Evolutionary conservation across 257 asterid species (phyloP).

Genomic region (Solanum chmielewskii): DNA sequence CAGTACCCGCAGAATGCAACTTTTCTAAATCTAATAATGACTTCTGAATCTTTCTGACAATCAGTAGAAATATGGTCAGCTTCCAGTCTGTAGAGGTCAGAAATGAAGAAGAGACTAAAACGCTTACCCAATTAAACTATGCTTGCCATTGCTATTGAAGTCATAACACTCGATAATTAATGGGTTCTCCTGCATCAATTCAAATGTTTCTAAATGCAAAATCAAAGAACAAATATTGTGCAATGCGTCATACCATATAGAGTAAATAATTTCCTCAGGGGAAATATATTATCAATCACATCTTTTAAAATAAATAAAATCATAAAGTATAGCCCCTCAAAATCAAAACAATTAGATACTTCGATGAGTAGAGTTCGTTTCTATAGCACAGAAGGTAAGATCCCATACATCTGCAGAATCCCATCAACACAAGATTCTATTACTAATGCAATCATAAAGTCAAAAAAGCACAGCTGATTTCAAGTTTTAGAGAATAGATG

Average conservation of each 20-base stretch:
- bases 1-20: conserved; percentile 47
- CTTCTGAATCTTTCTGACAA: conserved; percentile 74
- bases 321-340: not conserved
- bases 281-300: not conserved
- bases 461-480: not conserved
- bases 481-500: not conserved
- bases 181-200: conserved; percentile 87
- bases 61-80: conserved; percentile 21
- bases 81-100: conserved; percentile 1
- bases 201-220: conserved; percentile 17
- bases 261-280: not conserved
- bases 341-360: not conserved
- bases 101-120: conserved; percentile 1
- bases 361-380: not conserved
- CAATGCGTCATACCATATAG: not conserved
- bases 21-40: conserved; percentile 84
- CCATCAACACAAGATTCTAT: not conserved
- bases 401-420: not conserved
- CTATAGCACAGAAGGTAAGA: not conserved
- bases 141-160: conserved; percentile 88
- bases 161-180: conserved; percentile 79
- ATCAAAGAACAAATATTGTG: not conserved
- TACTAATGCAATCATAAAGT: not conserved
- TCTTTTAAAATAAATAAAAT: not conserved
- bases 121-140: conserved; percentile 78